Conservation (phyloP, 163 green algal genomes). For the Chloromonas sp. region DNA sequence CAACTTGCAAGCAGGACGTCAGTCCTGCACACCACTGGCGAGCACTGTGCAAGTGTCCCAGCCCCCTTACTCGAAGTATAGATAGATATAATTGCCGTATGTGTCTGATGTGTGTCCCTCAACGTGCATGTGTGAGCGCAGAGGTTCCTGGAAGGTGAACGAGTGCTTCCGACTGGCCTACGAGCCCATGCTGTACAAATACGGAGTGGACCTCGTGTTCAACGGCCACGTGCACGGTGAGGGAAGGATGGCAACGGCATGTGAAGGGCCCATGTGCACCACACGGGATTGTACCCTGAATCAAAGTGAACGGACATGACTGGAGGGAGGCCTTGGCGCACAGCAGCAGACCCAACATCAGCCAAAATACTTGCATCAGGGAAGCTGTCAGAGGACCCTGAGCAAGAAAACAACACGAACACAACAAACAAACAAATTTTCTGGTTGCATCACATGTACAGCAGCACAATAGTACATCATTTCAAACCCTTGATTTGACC, state of each 20-base stretch:
- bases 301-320: background rate
- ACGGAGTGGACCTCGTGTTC: slow-evolving; percentile 58
- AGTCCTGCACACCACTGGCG: too few species aligned
- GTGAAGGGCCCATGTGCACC: too few species aligned
- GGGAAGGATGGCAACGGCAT: background rate
- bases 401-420: too few species aligned
- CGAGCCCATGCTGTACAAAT: slow-evolving; percentile 42
- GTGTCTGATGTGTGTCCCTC: too few species aligned
- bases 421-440: too few species aligned
- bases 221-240: slow-evolving; percentile 59
- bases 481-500: too few species aligned
- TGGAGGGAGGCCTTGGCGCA: background rate
- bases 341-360: background rate
- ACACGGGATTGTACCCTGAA: background rate
- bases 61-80: background rate
- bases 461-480: too few species aligned
- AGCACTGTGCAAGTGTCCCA: slow-evolving; percentile 22
- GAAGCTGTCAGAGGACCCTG: too few species aligned
- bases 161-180: slow-evolving; percentile 32
- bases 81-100: too few species aligned
- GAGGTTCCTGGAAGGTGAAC: slow-evolving; percentile 24
- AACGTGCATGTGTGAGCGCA: too few species aligned
- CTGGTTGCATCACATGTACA: too few species aligned
- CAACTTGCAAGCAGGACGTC: too few species aligned
- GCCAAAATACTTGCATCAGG: background rate